Evolutionary conservation across 805 yeast genomes (phyloP).

Genomic region (Saturnispora serradocipensis): DNA sequence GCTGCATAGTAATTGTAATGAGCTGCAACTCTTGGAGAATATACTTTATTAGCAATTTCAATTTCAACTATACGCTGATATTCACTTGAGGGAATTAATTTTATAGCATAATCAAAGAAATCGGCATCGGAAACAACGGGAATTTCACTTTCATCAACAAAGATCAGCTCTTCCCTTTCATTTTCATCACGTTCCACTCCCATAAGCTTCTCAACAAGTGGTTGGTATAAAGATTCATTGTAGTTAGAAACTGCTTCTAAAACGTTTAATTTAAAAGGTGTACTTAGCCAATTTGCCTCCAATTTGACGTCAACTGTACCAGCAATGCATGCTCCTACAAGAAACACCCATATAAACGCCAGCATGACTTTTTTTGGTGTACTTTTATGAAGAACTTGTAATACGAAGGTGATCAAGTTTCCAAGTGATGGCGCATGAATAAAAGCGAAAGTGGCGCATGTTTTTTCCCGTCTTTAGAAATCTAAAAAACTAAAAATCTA

Average conservation of each 20-base stretch:
- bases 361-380: neutral
- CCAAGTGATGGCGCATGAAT: neutral
- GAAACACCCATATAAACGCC: neutral
- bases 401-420: neutral
- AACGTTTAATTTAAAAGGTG: conserved; percentile 35
- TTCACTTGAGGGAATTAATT: conserved; percentile 10
- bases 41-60: conserved; percentile 36
- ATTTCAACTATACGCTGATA: conserved; percentile 29
- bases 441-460: neutral
- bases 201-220: conserved; percentile 25
- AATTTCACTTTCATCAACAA: conserved; percentile 13
- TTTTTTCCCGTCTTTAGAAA: too few relatives aligned
- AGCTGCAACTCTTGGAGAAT: conserved; percentile 56
- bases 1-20: conserved; percentile 46
- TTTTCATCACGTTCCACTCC: conserved; percentile 19
- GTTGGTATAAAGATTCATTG: conserved; percentile 31
- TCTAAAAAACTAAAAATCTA: neutral
- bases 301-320: conserved; percentile 24
- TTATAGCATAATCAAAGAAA: conserved; percentile 18
- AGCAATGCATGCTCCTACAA: neutral
- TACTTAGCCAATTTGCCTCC: conserved; percentile 32
- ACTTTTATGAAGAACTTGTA: neutral
- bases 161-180: neutral
- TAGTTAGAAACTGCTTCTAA: conserved; percentile 31
- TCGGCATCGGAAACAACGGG: conserved; percentile 18